These are phyloP conservation scores for Arachis hypogaea DNA, from an alignment of 306 rosid species.

Conservation along the genomic window DNA sequence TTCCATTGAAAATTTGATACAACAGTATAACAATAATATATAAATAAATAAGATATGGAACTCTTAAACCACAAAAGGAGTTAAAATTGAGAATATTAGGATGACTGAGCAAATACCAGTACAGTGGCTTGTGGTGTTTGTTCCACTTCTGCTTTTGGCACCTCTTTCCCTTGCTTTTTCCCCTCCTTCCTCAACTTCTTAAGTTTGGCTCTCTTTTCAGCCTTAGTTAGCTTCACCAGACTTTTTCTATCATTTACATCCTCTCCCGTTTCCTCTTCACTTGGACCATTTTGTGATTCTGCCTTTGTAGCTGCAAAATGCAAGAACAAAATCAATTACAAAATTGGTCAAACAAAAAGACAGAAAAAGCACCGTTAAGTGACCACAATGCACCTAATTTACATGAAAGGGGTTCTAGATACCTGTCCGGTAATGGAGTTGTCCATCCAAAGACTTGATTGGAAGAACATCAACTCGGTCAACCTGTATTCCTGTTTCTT, in stretches of 20 bases:
- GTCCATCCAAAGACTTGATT: constrained; percentile 79
- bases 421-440: constrained; percentile 72
- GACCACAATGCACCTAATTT: constrained; percentile 19
- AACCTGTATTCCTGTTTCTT: constrained; percentile 62
- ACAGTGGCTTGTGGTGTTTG: constrained; percentile 80
- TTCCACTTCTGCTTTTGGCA: constrained; percentile 48
- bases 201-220: constrained; percentile 83
- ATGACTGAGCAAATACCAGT: constrained; percentile 58
- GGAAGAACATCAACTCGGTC: constrained; percentile 93
- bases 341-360: background rate
- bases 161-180: constrained; percentile 75
- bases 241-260: constrained; percentile 51
- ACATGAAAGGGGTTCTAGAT: background rate
- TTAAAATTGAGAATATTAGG: constrained; percentile 14
- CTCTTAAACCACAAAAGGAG: constrained; percentile 25
- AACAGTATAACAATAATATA: background rate
- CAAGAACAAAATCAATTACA: constrained; percentile 25
- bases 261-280: constrained; percentile 52
- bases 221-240: constrained; percentile 69
- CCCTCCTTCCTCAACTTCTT: constrained; percentile 73
- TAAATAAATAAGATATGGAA: background rate
- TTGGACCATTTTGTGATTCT: constrained; percentile 45
- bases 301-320: constrained; percentile 53
- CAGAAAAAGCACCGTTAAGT: constrained; percentile 14
- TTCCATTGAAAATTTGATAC: constrained; percentile 8